Percentiles rank a stretch among this genome's conserved stretches.
These are phyloP conservation scores for Alternaria gaisen DNA, from an alignment of 2,329 filamentous ascomycete genomes.

Conservation along the genomic window DNA sequence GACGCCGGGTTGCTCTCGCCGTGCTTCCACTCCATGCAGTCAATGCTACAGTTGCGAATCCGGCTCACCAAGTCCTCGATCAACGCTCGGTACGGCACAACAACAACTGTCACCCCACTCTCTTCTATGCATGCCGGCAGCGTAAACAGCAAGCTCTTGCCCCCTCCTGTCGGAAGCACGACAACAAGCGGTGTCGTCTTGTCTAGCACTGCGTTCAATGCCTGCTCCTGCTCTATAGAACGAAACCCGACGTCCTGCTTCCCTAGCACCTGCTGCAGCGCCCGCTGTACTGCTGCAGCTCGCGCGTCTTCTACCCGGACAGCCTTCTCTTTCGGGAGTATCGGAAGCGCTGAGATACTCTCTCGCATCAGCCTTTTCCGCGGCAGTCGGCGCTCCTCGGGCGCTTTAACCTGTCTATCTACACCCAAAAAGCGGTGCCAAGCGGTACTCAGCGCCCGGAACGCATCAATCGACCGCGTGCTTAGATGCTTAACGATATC, in stretches of 20 bases:
- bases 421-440: neutral
- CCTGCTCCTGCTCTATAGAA: constrained; percentile 13
- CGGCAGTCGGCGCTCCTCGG: neutral
- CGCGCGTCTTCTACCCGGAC: neutral
- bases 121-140: constrained; percentile 19
- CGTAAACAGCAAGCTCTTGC: constrained; percentile 38
- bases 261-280: neutral
- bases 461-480: constrained; percentile 26
- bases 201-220: constrained; percentile 20
- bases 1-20: constrained; percentile 19
- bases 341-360: too few species aligned
- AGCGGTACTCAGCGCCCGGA: constrained; percentile 17
- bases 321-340: neutral
- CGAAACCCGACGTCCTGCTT: constrained; percentile 15
- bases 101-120: constrained; percentile 20
- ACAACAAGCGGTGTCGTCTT: constrained; percentile 26
- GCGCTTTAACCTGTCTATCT: neutral
- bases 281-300: neutral
- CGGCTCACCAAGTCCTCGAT: constrained; percentile 17
- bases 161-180: constrained; percentile 27
- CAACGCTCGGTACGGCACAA: constrained; percentile 27
- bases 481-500: constrained; percentile 35
- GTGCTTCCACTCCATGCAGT: constrained; percentile 20
- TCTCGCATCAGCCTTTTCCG: too few species aligned
- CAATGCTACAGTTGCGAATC: constrained; percentile 5